Conservation (phyloP, 495 filamentous ascomycete genomes). For the Cercophora sp. region DNA sequence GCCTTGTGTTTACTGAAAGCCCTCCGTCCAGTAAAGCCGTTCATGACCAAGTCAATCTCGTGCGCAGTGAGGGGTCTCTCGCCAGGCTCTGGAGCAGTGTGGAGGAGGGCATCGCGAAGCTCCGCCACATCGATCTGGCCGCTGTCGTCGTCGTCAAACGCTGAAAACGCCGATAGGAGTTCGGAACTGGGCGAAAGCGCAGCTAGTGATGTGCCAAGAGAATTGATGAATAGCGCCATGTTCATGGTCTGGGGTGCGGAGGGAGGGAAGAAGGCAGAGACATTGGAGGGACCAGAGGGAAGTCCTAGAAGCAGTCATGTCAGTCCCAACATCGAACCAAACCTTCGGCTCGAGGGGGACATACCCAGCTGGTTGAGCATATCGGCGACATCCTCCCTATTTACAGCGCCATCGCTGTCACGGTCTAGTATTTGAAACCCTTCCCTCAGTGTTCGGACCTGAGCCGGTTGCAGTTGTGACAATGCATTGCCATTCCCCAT, state of each 20-base stretch:
- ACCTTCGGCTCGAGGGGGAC: not conserved
- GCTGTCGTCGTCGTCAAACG: slow-evolving; percentile 93
- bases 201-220: slow-evolving; percentile 66
- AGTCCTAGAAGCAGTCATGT: slow-evolving; percentile 32
- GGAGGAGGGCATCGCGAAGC: slow-evolving; percentile 73
- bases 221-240: slow-evolving; percentile 78
- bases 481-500: slow-evolving; percentile 45
- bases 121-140: slow-evolving; percentile 85
- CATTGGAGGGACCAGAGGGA: slow-evolving; percentile 50
- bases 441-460: slow-evolving; percentile 73
- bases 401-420: slow-evolving; percentile 71
- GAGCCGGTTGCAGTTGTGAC: slow-evolving; percentile 59
- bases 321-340: not conserved
- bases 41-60: slow-evolving; percentile 80
- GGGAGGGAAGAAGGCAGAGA: slow-evolving; percentile 74
- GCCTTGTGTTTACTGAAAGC: slow-evolving; percentile 61
- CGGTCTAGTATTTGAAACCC: slow-evolving; percentile 84
- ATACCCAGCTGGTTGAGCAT: slow-evolving; percentile 75
- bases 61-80: slow-evolving; percentile 61
- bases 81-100: slow-evolving; percentile 73
- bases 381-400: slow-evolving; percentile 71
- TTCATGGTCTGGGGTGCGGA: slow-evolving; percentile 64
- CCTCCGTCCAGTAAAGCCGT: slow-evolving; percentile 75
- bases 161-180: slow-evolving; percentile 79
- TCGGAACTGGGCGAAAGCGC: slow-evolving; percentile 70